Evolutionary conservation across 805 yeast genomes (phyloP), one percentile per base, ranked within the genome.

Genomic region (Wickerhamomyces xylosicus): DNA sequence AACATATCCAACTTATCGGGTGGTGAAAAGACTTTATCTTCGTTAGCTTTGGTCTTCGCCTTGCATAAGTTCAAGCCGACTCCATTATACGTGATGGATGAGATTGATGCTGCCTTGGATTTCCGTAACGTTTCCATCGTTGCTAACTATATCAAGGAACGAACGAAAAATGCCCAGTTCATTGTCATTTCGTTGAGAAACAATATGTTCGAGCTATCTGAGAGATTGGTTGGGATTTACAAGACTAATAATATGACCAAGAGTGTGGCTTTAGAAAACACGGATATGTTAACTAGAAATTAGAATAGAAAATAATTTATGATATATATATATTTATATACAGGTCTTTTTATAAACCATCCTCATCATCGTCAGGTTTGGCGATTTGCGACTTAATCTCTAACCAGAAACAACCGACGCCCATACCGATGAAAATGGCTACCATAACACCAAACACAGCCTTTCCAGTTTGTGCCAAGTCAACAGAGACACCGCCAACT

Each of bases 41-140:
- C 97, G 0, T 68, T 92, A 52, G 97, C 98, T 0, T 67, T 92
- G 49, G 98, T 92, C 3, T 92, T 92, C 69, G 97, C 98, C 0
- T 70, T 92, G 21, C 98, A 92, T 58, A 83, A 85, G 49, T 92
- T 86, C 59, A 92, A 86, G 57, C 98, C 98, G 1, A 92, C 98
- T 0, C 98, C 98, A 5, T 63, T 92, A 36, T 92, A 92, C 57
- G 97, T 92, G 29, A 92, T 92, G 98, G 98, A 92, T 64, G 98
- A 92, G 63, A 92, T 92, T 49, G 98, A 92, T 64, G 98, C 99
- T 1, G 99, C 99, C 2, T 71, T 92, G 47, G 99, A 92, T 64
- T 92, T 92, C 63, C 69, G 97, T 57, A 92, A 92, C 52, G 98
- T 92, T 27, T 86, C 96, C 11, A 92, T 92, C 62, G 96, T 92